Conservation (phyloP, 768 basidiomycete species). For the Amanita rimosa region DNA sequence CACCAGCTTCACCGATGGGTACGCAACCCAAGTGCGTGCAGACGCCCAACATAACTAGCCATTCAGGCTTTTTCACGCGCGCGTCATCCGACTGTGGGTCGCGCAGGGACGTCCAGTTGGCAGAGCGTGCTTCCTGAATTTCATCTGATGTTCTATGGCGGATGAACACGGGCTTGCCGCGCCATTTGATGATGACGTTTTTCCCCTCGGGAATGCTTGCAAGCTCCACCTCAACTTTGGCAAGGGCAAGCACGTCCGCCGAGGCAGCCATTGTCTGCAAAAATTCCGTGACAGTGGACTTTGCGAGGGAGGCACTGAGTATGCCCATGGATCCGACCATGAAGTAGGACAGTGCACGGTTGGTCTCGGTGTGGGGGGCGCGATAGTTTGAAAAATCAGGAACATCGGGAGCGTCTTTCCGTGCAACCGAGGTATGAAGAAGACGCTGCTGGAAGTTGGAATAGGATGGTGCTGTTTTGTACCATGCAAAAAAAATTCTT, state of each 20-base stretch:
- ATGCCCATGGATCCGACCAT: conserved; percentile 90
- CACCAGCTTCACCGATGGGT: conserved; percentile 94
- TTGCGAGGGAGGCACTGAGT: conserved; percentile 88
- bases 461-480: conserved; percentile 33
- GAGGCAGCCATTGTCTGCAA: conserved; percentile 94
- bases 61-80: conserved; percentile 90
- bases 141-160: conserved; percentile 88
- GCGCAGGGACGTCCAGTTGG: conserved; percentile 79
- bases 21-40: conserved; percentile 99
- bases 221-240: conserved; percentile 95
- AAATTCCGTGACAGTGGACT: conserved; percentile 90
- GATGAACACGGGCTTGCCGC: conserved; percentile 99
- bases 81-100: conserved; percentile 89
- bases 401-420: conserved; percentile 66
- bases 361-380: conserved; percentile 47
- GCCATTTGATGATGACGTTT: conserved; percentile 98
- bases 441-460: conserved; percentile 53
- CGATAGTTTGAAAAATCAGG: conserved; percentile 86
- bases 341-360: conserved; percentile 78
- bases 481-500: not conserved
- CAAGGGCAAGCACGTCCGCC: conserved; percentile 94
- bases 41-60: conserved; percentile 87
- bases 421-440: conserved; percentile 64
- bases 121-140: conserved; percentile 82
- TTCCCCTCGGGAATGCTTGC: conserved; percentile 89